phyloP scores from a whole-genome alignment of 768 basidiomycete genomes.

The Sarcomyxa edulis region DNA sequence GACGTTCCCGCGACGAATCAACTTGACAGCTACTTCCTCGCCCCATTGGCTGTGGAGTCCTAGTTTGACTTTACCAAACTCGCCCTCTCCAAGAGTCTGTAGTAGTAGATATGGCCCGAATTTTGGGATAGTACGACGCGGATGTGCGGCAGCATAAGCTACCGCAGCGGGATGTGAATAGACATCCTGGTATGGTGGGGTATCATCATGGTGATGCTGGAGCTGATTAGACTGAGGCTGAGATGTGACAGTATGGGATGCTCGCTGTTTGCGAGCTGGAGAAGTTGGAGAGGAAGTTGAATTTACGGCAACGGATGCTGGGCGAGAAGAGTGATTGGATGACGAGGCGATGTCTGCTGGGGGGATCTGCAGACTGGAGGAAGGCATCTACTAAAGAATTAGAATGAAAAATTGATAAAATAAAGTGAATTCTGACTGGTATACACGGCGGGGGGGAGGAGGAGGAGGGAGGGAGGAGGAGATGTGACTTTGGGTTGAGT shows the following conservation, averaged over 20 bases:
- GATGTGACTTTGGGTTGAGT: no score
- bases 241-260: constrained; percentile 68
- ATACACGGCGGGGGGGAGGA: no score
- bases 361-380: constrained; percentile 10
- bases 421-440: no score
- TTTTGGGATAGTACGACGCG: constrained; percentile 80
- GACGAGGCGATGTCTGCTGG: constrained; percentile 4
- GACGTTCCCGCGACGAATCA: constrained; percentile 90
- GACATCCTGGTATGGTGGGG: constrained; percentile 59
- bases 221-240: constrained; percentile 31
- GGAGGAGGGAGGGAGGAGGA: no score
- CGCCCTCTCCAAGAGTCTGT: constrained; percentile 96
- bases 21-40: constrained; percentile 97
- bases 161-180: constrained; percentile 82
- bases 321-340: constrained; percentile 28
- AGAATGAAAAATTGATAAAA: no score
- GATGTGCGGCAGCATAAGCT: constrained; percentile 79
- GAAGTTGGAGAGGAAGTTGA: constrained; percentile 39
- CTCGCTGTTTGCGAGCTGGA: constrained; percentile 53
- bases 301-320: constrained; percentile 54
- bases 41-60: constrained; percentile 91
- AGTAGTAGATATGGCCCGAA: constrained; percentile 95
- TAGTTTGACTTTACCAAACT: constrained; percentile 99
- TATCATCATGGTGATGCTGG: constrained; percentile 22
- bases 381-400: no score